These are phyloP conservation scores for Magnusiomyces fungicola DNA, from an alignment of 1,139 yeast species.

Conservation along the genomic window DNA sequence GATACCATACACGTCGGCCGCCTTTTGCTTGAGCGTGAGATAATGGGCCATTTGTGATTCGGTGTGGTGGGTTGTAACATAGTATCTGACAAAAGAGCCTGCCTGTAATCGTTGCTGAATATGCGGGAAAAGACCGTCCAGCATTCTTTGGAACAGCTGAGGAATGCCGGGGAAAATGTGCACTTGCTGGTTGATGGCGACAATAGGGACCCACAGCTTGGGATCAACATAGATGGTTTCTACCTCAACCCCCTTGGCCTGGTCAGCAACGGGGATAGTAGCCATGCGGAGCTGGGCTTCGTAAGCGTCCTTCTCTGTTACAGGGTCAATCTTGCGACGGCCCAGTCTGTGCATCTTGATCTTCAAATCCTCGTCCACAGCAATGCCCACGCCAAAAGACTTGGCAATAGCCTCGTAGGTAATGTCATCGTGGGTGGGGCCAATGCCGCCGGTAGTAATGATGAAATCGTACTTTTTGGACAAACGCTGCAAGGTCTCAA, in stretches of 20 bases:
- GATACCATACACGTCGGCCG: conserved; percentile 35
- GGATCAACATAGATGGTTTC: conserved; percentile 45
- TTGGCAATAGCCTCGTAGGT: conserved; percentile 66
- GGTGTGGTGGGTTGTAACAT: conserved; percentile 50
- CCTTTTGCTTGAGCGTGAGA: conserved; percentile 45
- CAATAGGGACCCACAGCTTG: conserved; percentile 77
- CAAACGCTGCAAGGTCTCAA: conserved; percentile 44
- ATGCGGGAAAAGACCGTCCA: conserved; percentile 37
- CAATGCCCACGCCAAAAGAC: conserved; percentile 48
- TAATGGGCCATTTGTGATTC: conserved; percentile 69
- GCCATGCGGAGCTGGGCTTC: conserved; percentile 73
- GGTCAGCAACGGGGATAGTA: conserved; percentile 49
- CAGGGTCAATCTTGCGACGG: too few relatives aligned
- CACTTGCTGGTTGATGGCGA: conserved; percentile 53
- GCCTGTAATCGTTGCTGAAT: conserved; percentile 29
- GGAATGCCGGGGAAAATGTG: conserved; percentile 82
- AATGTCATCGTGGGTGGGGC: conserved; percentile 86
- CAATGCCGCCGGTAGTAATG: conserved; percentile 76
- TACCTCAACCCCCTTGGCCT: conserved; percentile 30
- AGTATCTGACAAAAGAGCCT: conserved; percentile 41
- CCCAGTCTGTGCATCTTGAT: conserved; percentile 50
- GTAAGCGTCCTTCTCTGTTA: conserved; percentile 38
- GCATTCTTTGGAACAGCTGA: conserved; percentile 51
- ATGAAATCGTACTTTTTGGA: conserved; percentile 55
- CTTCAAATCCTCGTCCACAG: conserved; percentile 51